Evolutionary conservation across 139 green algal genomes (phyloP).

Genomic region (Dunaliella sp.): DNA sequence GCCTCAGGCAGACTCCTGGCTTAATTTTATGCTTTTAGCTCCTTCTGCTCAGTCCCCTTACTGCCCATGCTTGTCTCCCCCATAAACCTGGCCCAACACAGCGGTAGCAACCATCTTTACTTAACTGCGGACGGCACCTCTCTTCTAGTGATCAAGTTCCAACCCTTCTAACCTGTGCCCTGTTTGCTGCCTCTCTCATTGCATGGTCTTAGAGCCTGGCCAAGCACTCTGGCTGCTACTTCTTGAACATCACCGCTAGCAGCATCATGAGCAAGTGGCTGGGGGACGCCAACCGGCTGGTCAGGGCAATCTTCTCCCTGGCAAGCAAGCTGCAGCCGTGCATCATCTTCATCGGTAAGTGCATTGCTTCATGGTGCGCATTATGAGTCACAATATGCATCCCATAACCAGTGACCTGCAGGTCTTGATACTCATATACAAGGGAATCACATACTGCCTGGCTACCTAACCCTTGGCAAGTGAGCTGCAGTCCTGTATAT

Average conservation of each 20-base stretch:
- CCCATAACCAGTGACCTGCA: not conserved
- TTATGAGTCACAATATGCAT: not conserved
- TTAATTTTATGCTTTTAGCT: no score
- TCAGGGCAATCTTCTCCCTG: conserved; percentile 63
- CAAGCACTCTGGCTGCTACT: conserved; percentile 83
- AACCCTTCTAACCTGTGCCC: no score
- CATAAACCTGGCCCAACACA: no score
- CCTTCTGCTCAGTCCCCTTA: no score
- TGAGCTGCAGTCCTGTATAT: conserved; percentile 95
- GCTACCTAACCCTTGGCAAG: conserved; percentile 70
- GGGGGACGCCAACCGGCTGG: conserved; percentile 72
- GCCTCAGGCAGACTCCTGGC: no score
- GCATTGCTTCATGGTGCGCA: no score
- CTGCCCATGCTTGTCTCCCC: no score
- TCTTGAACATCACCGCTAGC: conserved; percentile 88
- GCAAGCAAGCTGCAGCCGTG: conserved; percentile 87
- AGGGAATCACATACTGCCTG: not conserved
- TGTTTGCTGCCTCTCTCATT: no score
- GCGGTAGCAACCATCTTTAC: no score
- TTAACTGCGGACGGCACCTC: no score
- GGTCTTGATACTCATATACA: not conserved
- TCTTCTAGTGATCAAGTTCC: no score
- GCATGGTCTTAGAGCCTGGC: conserved; percentile 89
- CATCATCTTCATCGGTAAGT: conserved; percentile 94
- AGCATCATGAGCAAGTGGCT: conserved; percentile 95